Evolutionary conservation across 371 early-diverging fungal genomes (phyloP), one percentile per base, ranked within the genome.

Genomic region (Gilbertella persicaria): DNA sequence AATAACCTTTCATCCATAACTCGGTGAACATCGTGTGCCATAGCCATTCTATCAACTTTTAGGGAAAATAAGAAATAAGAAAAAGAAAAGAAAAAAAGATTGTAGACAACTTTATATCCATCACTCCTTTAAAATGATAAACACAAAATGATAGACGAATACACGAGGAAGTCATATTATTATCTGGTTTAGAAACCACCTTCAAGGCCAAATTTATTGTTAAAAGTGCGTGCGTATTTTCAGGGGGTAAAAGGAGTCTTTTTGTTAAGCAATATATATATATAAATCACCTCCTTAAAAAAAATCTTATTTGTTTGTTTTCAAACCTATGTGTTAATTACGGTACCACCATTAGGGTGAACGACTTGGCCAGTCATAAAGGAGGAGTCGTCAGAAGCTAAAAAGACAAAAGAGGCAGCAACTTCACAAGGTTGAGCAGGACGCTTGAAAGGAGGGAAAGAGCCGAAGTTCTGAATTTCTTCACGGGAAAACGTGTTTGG

Each of bases 391-490:
- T 82, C 81, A 23, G 82, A 76, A 55, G 78, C 79, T 45, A 87
- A 66, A 62, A 84, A 83, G 53, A 86, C 71, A 67, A 84, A 73
- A 19, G 79, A 69, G 28, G 81, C 82, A 45, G 85, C 88, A 20
- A 83, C 71, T 57, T 87, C 87, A 43, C 75, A 75, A 38, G 85
- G 81, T 45, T 81, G 80, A 54, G 85, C 87, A 41, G 83, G 79
- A n/a, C 87, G 68, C 66, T 81, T 78, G 67, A 83, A 73, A 35
- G 87, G 85, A 47, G 84, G 84, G 71, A 82, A 81, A 36, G 86
- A 78, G 33, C 87, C 87, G 58, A 80, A 80, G 56, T 82, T 79
- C 30, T 80, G 77, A 50, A 87, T 81, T 46, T 77, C 74, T 58
- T 85, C 81, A 38, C 75, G 69, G 26, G 77, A 69, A 59, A 82